These are phyloP conservation scores for Hypoxylon sp. DNA, from an alignment of 2,329 filamentous ascomycete genomes.

Conservation along the genomic window DNA sequence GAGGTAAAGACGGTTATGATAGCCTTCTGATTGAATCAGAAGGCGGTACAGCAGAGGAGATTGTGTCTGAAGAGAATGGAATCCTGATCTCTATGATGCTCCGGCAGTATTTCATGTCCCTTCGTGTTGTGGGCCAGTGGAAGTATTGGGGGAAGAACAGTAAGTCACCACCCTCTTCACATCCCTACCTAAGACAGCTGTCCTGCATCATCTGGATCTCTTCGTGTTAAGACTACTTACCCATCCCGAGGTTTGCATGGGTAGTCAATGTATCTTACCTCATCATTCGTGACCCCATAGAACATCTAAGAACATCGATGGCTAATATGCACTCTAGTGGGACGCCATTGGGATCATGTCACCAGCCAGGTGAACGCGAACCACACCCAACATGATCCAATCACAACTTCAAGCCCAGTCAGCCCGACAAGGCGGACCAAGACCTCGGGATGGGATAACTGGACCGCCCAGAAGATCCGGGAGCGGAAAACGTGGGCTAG, in stretches of 20 bases:
- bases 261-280: no score
- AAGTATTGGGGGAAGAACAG: conserved; percentile 69
- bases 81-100: conserved; percentile 87
- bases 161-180: conserved; percentile 8
- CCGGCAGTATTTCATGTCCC: conserved; percentile 88
- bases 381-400: conserved; percentile 56
- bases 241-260: no score
- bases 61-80: conserved; percentile 87
- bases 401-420: conserved; percentile 38
- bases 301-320: background rate
- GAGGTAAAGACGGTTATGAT: conserved; percentile 85
- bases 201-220: no score
- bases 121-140: conserved; percentile 85
- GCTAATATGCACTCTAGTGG: conserved; percentile 47
- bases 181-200: background rate
- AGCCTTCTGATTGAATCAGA: conserved; percentile 78
- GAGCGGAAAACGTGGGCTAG: conserved; percentile 45
- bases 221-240: no score
- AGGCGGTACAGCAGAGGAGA: conserved; percentile 78
- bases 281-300: background rate
- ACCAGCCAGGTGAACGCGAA: conserved; percentile 66
- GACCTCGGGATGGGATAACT: conserved; percentile 49
- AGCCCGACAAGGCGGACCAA: conserved; percentile 23
- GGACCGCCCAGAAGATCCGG: conserved; percentile 50
- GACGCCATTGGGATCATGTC: conserved; percentile 71